Evolutionary conservation across 2,329 filamentous ascomycete genomes (phyloP), one percentile per base, ranked within the genome.

Genomic region (Phaeomoniella chlamydospora): DNA sequence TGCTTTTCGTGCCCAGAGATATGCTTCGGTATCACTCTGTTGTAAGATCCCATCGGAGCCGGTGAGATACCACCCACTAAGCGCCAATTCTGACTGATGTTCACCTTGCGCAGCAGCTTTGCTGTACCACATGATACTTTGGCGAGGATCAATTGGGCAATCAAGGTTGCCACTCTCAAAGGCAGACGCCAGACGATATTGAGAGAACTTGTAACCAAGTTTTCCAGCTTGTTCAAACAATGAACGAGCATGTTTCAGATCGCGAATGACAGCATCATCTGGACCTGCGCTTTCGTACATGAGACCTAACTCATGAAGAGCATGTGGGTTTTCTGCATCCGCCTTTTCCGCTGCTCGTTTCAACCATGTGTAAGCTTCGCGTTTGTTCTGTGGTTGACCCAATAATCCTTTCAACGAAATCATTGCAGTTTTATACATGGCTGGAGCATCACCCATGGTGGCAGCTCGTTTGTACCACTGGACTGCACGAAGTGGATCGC

Each of bases 371-470:
- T 94, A 73, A 13, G 86, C 87, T 59, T 96, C 90, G 31, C 80
- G 72, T 2, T 84, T 73, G 51, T 92, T 93, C 51, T 68, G 75
- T 15, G 69, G 72, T 53, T 96, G 87, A 3, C 87, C 87, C n/a
- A 98, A 70, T 17, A 96, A 67, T 9, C 88, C 90, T 57, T 96
- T 96, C 37, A 96, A 72, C 42, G 84, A 65, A 45, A 98, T 93
- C 79, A 94, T 93, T 39, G 90, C 90, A 59, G 96, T 77, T 59
- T 98, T 98, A 65, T 94, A 98, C 85, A 96, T 93, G 18, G 87
- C 90, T 1, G 88, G 82, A 2, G 81, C 80, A 51, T 98, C 88
- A 3, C 90, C 88, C 2, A 96, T 67, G 10, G 80, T 80, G 9
- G 90, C 88, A 4, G 90, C 86, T 31, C 87, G 81, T 55, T 88